Evolutionary conservation across 2,329 filamentous ascomycete species (phyloP).

Genomic region (Ceratocystiopsis minuta): DNA sequence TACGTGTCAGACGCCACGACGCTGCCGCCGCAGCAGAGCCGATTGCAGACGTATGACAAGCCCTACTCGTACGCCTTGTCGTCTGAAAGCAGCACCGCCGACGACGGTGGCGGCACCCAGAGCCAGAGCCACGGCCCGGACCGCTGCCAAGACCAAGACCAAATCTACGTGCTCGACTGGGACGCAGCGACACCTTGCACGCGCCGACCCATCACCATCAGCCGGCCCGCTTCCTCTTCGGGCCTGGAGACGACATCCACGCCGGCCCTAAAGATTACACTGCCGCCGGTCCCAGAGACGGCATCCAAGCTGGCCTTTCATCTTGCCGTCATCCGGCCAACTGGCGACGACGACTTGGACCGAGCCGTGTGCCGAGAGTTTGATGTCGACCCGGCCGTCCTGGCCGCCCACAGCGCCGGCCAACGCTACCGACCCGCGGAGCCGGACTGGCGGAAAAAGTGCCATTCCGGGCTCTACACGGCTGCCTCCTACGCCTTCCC

Average conservation of each 20-base stretch:
- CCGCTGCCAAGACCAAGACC: too few species aligned
- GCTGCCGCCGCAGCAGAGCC: too few species aligned
- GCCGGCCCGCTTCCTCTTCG: too few species aligned
- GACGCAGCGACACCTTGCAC: neutral
- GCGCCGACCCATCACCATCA: neutral
- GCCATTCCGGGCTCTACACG: neutral
- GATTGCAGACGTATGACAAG: too few species aligned
- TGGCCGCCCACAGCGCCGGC: conserved; percentile 15
- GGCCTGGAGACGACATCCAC: too few species aligned
- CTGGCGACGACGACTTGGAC: conserved; percentile 7
- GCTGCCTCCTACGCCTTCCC: conserved; percentile 1
- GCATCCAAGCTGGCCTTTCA: too few species aligned
- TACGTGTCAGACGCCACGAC: too few species aligned
- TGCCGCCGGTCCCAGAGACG: neutral
- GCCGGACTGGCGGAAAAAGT: conserved; percentile 1
- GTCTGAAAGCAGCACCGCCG: too few species aligned
- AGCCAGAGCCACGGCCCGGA: too few species aligned
- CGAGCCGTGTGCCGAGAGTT: conserved; percentile 5
- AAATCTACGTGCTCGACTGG: conserved; percentile 2
- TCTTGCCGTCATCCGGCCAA: conserved; percentile 12
- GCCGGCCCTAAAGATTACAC: too few species aligned
- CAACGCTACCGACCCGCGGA: conserved; percentile 11
- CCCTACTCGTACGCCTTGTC: too few species aligned
- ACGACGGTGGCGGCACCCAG: too few species aligned
- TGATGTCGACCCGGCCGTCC: conserved; percentile 14